Evolutionary conservation across 768 basidiomycete species (phyloP).

Genomic region (Cystofilobasidium bisporidii): DNA sequence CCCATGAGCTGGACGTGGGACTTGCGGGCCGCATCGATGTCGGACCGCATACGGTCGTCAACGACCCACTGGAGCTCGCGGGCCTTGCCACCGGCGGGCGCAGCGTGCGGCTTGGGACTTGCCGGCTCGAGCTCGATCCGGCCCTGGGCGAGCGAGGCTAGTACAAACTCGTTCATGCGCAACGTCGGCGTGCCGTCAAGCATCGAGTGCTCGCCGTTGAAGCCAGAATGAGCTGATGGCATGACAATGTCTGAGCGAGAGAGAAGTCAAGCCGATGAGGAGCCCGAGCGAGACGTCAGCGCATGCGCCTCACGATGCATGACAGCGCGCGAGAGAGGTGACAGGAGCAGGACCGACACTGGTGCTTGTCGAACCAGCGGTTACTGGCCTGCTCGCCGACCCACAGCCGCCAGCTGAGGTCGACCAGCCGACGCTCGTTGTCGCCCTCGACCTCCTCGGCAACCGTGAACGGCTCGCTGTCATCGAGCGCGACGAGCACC

Average conservation of each 20-base stretch:
- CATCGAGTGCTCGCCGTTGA: constrained; percentile 74
- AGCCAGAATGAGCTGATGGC: constrained; percentile 87
- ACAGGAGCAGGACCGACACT: constrained; percentile 51
- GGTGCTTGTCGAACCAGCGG: constrained; percentile 94
- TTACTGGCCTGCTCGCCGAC: constrained; percentile 48
- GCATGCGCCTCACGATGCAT: too few relatives aligned
- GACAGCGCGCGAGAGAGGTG: not conserved
- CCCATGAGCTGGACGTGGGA: constrained; percentile 68
- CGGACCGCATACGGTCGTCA: constrained; percentile 47
- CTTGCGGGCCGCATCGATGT: constrained; percentile 53
- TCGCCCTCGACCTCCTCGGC: constrained; percentile 53
- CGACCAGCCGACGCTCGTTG: constrained; percentile 26
- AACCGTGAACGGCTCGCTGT: constrained; percentile 60
- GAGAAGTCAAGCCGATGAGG: too few relatives aligned
- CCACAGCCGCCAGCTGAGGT: constrained; percentile 47
- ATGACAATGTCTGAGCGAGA: constrained; percentile 84
- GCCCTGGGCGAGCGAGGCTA: constrained; percentile 60
- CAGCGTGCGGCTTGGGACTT: not conserved
- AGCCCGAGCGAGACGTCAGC: too few relatives aligned
- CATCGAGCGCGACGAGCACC: constrained; percentile 77
- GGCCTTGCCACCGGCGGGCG: constrained; percentile 29
- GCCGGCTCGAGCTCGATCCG: constrained; percentile 67
- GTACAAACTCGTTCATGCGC: constrained; percentile 85
- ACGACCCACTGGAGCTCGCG: constrained; percentile 62
- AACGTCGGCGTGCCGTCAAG: constrained; percentile 86